These are phyloP conservation scores for Amanita rimosa DNA, from an alignment of 768 basidiomycete species.

Conservation along the genomic window DNA sequence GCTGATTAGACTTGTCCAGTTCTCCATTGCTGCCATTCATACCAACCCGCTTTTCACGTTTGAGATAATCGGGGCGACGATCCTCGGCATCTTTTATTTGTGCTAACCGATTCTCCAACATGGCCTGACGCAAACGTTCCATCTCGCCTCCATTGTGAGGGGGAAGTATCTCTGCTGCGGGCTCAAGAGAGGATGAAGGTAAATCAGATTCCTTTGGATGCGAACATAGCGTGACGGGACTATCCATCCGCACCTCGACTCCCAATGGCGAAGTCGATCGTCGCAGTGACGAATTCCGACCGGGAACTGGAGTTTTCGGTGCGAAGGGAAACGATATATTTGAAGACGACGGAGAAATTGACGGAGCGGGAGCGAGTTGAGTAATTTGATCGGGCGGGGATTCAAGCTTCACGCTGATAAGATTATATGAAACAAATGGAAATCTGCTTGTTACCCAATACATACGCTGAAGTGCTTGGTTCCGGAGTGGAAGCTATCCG, in stretches of 20 bases:
- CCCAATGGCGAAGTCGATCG: neutral
- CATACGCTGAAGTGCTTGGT: slow-evolving; percentile 12
- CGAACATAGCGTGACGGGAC: neutral
- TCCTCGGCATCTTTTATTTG: slow-evolving; percentile 45
- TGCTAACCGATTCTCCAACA: slow-evolving; percentile 36
- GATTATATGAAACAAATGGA: neutral
- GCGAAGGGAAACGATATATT: slow-evolving; percentile 37
- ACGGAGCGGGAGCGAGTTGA: slow-evolving; percentile 16
- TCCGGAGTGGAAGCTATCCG: slow-evolving; percentile 15
- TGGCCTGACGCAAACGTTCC: slow-evolving; percentile 44
- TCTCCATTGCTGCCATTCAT: slow-evolving; percentile 29
- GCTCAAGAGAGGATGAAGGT: slow-evolving; percentile 13
- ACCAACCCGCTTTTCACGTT: slow-evolving; percentile 40
- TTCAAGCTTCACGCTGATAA: slow-evolving; percentile 13
- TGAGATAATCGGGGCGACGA: slow-evolving; percentile 63
- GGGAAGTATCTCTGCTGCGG: slow-evolving; percentile 9
- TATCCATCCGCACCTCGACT: slow-evolving; percentile 2
- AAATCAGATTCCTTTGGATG: slow-evolving; percentile 9
- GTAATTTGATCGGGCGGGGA: slow-evolving; percentile 8
- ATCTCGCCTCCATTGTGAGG: slow-evolving; percentile 40
- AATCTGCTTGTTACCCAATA: neutral
- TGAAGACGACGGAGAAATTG: slow-evolving; percentile 19
- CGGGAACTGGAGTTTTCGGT: slow-evolving; percentile 23
- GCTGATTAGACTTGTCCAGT: slow-evolving; percentile 22
- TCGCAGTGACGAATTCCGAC: slow-evolving; percentile 9